Conservation (phyloP, 1,284 basidiomycete species). For the Cutaneotrichosporon sp. region DNA sequence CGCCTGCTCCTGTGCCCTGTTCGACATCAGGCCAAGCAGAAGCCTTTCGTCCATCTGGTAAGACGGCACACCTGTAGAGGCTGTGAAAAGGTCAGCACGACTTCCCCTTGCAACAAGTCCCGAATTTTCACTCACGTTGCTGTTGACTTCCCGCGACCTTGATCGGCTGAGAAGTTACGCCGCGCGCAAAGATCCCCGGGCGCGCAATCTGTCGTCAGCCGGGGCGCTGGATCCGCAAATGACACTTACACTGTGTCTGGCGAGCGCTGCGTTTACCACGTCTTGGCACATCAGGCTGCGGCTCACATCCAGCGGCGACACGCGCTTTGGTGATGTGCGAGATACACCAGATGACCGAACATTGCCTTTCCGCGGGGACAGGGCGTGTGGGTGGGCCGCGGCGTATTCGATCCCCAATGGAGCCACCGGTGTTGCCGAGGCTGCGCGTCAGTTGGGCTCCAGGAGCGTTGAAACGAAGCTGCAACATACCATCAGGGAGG, state of each 20-base stretch:
- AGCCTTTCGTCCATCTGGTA: slow-evolving; percentile 15
- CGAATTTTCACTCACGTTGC: not conserved
- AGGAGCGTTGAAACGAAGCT: not conserved
- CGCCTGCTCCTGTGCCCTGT: not conserved
- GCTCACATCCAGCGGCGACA: not conserved
- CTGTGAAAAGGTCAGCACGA: slow-evolving; percentile 5
- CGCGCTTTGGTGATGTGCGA: not conserved
- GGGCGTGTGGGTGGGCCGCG: not conserved
- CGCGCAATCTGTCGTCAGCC: slow-evolving; percentile 9
- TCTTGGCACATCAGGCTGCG: not conserved
- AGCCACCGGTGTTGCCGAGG: not conserved
- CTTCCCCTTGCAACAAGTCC: not conserved
- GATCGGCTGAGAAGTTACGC: slow-evolving; percentile 20
- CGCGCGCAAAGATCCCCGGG: slow-evolving; percentile 23
- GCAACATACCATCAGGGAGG: slow-evolving; percentile 6
- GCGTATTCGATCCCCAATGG: slow-evolving; percentile 1
- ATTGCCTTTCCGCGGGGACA: not conserved
- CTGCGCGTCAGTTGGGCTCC: slow-evolving; percentile 3
- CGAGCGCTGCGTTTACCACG: not conserved
- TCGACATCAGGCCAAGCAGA: slow-evolving; percentile 2
- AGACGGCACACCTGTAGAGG: not conserved
- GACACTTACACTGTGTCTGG: slow-evolving; percentile 6
- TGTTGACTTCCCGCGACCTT: slow-evolving; percentile 8
- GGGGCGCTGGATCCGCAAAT: slow-evolving; percentile 1
- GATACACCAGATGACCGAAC: not conserved